A percentile compares a stretch with the other conserved stretches of the same genome.
Conservation (phyloP, 1,139 yeast genomes). For the Hyphopichia khmerensis region DNA sequence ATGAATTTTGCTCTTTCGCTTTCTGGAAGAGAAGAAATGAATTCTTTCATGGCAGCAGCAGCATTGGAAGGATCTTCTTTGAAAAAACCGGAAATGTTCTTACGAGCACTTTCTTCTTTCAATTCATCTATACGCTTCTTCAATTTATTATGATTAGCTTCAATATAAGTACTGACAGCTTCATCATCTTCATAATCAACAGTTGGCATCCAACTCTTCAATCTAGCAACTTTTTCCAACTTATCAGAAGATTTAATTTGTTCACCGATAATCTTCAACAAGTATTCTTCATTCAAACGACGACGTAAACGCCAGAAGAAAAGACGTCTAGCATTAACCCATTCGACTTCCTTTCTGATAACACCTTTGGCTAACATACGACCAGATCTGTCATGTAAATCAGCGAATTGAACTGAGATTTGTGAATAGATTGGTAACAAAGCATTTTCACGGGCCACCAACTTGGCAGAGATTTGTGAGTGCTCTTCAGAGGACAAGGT, state of each 20-base stretch:
- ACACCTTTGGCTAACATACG: conserved; percentile 97
- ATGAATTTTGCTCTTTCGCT: conserved; percentile 58
- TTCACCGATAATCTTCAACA: conserved; percentile 71
- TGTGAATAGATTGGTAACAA: conserved; percentile 89
- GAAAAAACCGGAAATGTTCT: conserved; percentile 58
- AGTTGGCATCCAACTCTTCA: conserved; percentile 84
- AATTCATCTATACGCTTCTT: conserved; percentile 63
- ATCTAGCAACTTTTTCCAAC: conserved; percentile 80
- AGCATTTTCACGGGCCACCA: conserved; percentile 75
- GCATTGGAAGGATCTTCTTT: conserved; percentile 56
- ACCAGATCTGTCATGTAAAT: conserved; percentile 94
- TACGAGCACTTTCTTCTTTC: conserved; percentile 63
- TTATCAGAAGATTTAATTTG: conserved; percentile 62
- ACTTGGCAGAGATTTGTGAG: conserved; percentile 60
- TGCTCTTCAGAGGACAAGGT: conserved; percentile 63
- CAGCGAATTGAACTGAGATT: conserved; percentile 94
- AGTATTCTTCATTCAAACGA: conserved; percentile 89
- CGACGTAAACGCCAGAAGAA: conserved; percentile 99
- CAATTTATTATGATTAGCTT: conserved; percentile 66
- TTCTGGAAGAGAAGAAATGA: conserved; percentile 55
- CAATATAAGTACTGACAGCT: conserved; percentile 84
- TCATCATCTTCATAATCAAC: conserved; percentile 72
- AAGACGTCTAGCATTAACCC: conserved; percentile 88
- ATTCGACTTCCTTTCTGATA: conserved; percentile 78
- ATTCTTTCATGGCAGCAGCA: conserved; percentile 59